These are phyloP conservation scores for Chamaecyparis obtusa DNA, from an alignment of 75 land plant species.

Conservation along the genomic window DNA sequence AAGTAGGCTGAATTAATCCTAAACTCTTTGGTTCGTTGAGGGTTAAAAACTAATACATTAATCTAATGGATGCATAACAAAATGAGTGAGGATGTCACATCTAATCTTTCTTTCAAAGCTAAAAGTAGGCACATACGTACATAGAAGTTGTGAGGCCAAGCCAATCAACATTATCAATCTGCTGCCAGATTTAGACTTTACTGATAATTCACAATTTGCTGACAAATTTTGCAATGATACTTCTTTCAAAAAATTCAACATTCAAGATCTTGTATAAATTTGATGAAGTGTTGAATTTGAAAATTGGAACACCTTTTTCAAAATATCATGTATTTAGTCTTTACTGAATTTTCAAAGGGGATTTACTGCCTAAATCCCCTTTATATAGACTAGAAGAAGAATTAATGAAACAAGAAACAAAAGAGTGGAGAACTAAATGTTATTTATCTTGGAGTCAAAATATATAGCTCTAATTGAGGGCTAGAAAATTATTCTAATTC, in stretches of 20 bases:
- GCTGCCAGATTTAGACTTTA: neutral
- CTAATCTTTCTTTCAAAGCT: neutral
- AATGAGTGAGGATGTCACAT: neutral
- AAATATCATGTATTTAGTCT: no score
- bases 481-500: neutral
- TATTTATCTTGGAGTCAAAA: neutral
- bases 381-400: neutral
- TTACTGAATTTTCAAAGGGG: neutral
- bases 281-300: neutral
- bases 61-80: neutral
- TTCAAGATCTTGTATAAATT: neutral
- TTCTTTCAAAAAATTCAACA: neutral
- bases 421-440: neutral
- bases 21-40: neutral
- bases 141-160: no score
- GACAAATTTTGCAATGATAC: neutral
- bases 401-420: neutral
- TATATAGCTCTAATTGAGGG: neutral
- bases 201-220: neutral
- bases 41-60: neutral
- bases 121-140: neutral
- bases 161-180: no score
- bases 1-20: no score
- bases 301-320: no score
- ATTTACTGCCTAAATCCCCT: neutral